A percentile compares a stretch with the other conserved stretches of the same genome.
Conservation (phyloP, 768 basidiomycete genomes). For the Neoboletus magnificus region DNA sequence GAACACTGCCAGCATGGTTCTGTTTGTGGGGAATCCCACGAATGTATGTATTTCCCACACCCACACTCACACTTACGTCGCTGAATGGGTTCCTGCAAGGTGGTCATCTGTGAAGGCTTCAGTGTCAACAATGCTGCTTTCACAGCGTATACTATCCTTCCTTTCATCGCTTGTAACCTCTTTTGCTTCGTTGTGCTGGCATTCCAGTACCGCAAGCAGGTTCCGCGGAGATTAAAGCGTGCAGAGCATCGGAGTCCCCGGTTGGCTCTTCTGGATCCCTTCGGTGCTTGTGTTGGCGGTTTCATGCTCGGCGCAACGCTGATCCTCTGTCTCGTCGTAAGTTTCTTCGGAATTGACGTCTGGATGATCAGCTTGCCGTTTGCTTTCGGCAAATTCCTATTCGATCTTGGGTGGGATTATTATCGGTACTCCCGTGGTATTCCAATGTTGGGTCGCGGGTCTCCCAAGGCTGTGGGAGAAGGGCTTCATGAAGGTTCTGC, state of each 20-base stretch:
- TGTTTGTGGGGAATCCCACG: constrained; percentile 89
- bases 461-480: neutral
- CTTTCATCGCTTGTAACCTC: constrained; percentile 66
- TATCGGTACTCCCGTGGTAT: constrained; percentile 39
- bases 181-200: constrained; percentile 59
- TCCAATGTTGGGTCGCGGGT: constrained; percentile 14
- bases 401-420: constrained; percentile 62
- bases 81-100: constrained; percentile 8
- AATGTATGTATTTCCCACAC: constrained; percentile 44
- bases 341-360: constrained; percentile 72
- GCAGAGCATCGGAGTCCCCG: constrained; percentile 46
- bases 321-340: constrained; percentile 69
- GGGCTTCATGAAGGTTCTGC: neutral
- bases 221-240: constrained; percentile 45
- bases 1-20: constrained; percentile 71
- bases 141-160: constrained; percentile 79
- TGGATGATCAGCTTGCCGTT: constrained; percentile 86
- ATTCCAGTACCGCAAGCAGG: constrained; percentile 55
- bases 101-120: constrained; percentile 89
- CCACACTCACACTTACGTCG: neutral
- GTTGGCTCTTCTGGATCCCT: constrained; percentile 65
- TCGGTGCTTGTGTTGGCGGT: constrained; percentile 72
- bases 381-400: constrained; percentile 64
- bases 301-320: constrained; percentile 64
- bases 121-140: constrained; percentile 71